Evolutionary conservation across 352 stramenopile species (phyloP).

Genomic region (Globisporangium splendens): DNA sequence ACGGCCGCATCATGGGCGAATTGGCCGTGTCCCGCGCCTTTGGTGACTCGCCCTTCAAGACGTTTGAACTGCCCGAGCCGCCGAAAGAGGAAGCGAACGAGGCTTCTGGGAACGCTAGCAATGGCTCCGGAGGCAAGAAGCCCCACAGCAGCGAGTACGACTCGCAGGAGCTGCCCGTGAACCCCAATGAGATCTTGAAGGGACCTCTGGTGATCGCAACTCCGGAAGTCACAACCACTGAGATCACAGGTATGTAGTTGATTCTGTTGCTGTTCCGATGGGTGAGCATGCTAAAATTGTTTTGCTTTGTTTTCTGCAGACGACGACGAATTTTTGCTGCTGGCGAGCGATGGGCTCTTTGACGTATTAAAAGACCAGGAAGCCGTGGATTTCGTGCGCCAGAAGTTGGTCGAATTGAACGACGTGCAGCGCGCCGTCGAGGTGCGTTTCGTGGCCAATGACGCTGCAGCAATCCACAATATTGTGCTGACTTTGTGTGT

Average conservation of each 20-base stretch:
- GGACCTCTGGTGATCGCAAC: slow-evolving; percentile 77
- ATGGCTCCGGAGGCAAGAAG: slow-evolving; percentile 41
- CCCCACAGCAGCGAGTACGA: slow-evolving; percentile 53
- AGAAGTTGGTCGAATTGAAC: slow-evolving; percentile 60
- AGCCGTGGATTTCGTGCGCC: slow-evolving; percentile 68
- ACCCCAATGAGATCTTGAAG: slow-evolving; percentile 85
- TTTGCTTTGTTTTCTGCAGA: slow-evolving; percentile 18
- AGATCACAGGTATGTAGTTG: slow-evolving; percentile 51
- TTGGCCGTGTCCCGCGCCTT: slow-evolving; percentile 80
- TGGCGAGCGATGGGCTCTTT: slow-evolving; percentile 79
- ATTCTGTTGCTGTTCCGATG: no score
- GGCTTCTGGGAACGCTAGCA: slow-evolving; percentile 2
- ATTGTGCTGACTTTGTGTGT: slow-evolving; percentile 5
- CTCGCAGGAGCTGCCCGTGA: slow-evolving; percentile 73
- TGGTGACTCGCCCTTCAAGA: slow-evolving; percentile 96
- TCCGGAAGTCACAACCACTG: slow-evolving; percentile 69
- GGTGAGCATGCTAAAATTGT: no score
- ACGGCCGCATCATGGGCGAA: slow-evolving; percentile 93
- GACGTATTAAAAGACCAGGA: slow-evolving; percentile 85
- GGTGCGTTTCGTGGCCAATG: no score
- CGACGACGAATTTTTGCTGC: slow-evolving; percentile 75
- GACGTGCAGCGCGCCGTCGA: slow-evolving; percentile 80
- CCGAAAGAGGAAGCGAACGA: slow-evolving; percentile 13
- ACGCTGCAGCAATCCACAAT: no score
- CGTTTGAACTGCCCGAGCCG: slow-evolving; percentile 64